A percentile compares a stretch with the other conserved stretches of the same genome.
These are phyloP conservation scores for Rhododendron mucronatum DNA, from an alignment of 148 eudicot genomes.

Conservation along the genomic window DNA sequence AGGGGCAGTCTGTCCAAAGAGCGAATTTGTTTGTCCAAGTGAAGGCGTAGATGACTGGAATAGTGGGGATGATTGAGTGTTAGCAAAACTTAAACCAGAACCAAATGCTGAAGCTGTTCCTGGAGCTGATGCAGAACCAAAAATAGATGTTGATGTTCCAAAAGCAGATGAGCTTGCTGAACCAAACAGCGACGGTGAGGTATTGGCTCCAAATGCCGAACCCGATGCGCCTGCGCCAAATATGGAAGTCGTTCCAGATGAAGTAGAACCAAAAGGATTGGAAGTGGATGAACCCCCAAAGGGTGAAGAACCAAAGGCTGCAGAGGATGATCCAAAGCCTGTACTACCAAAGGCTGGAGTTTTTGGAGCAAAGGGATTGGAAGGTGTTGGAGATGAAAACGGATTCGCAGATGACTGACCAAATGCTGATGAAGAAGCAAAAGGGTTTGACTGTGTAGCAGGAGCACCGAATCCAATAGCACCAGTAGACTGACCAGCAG, in stretches of 20 bases:
- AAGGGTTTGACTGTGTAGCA: slow-evolving; percentile 41
- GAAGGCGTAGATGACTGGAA: slow-evolving; percentile 76
- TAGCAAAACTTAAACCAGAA: slow-evolving; percentile 56
- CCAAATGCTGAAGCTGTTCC: slow-evolving; percentile 54
- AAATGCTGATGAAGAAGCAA: slow-evolving; percentile 50
- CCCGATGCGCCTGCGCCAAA: slow-evolving; percentile 51
- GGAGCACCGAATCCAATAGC: slow-evolving; percentile 44
- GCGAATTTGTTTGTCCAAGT: slow-evolving; percentile 59
- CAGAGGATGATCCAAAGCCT: slow-evolving; percentile 55
- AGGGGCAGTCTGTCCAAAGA: slow-evolving; percentile 61
- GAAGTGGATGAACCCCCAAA: slow-evolving; percentile 49
- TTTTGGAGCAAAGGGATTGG: slow-evolving; percentile 71
- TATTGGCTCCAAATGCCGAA: slow-evolving; percentile 54
- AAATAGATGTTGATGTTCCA: slow-evolving; percentile 53
- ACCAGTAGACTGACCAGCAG: slow-evolving; percentile 61
- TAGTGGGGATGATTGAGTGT: slow-evolving; percentile 61
- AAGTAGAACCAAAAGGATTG: slow-evolving; percentile 59
- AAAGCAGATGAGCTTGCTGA: slow-evolving; percentile 52
- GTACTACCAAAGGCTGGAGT: slow-evolving; percentile 46
- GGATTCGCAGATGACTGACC: slow-evolving; percentile 67
- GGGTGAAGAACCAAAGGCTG: slow-evolving; percentile 57
- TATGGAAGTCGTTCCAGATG: slow-evolving; percentile 52
- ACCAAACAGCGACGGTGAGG: slow-evolving; percentile 62
- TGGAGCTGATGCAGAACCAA: slow-evolving; percentile 53
- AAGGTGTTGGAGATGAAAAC: slow-evolving; percentile 54